phyloP scores from a whole-genome alignment of 75 land plant species.

The Chamaecyparis obtusa region DNA sequence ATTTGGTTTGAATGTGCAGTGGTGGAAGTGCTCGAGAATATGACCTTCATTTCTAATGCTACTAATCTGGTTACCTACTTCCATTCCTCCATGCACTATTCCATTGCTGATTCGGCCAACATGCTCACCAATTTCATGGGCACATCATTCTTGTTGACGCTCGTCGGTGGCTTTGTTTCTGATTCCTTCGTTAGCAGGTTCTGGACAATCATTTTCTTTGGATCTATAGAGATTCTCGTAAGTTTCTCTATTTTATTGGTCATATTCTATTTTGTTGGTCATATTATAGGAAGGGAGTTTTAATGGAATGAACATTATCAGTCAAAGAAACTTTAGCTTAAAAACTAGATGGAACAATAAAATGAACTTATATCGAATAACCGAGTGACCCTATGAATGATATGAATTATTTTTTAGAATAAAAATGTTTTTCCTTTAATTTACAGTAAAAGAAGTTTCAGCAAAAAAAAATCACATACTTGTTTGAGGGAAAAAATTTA shows the following conservation, averaged over 20 bases:
- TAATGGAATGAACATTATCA: too few relatives aligned
- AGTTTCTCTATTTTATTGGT: not conserved
- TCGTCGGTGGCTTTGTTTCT: conserved; percentile 70
- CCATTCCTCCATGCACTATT: conserved; percentile 46
- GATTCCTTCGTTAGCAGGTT: conserved; percentile 63
- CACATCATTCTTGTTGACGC: conserved; percentile 63
- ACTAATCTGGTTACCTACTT: conserved; percentile 72
- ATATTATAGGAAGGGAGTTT: too few relatives aligned
- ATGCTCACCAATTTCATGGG: conserved; percentile 74
- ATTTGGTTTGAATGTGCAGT: conserved; percentile 25
- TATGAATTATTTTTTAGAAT: too few relatives aligned
- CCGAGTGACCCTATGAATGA: too few relatives aligned
- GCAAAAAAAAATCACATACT: too few relatives aligned
- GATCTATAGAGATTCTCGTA: conserved; percentile 47
- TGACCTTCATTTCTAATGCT: conserved; percentile 67
- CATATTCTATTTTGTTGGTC: too few relatives aligned
- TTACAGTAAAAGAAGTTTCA: too few relatives aligned
- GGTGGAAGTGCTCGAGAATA: conserved; percentile 70
- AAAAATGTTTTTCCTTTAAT: too few relatives aligned
- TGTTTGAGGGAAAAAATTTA: too few relatives aligned
- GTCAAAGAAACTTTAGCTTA: too few relatives aligned
- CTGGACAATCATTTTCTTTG: conserved; percentile 46
- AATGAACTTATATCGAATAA: too few relatives aligned
- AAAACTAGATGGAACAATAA: too few relatives aligned
- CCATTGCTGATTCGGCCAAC: conserved; percentile 46